Evolutionary conservation across 345 rosid genomes (phyloP), one percentile per base, ranked within the genome.

Genomic region (Populus nigra): DNA sequence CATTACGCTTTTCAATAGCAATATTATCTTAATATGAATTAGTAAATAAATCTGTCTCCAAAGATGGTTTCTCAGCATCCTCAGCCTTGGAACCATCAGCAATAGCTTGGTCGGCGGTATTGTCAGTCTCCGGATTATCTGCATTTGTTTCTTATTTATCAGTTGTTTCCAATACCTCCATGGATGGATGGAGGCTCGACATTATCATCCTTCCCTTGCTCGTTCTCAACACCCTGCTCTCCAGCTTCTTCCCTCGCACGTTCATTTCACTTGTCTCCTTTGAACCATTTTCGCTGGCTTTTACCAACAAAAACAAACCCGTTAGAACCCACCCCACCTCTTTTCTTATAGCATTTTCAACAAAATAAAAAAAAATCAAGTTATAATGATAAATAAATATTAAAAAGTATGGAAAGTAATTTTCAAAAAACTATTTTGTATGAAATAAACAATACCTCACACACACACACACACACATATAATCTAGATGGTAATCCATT

Each of bases 211-310:
- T 82, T 86, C 71, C 35, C 81, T 65, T 78, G 79, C 47, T 79
- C 73, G 8, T 69, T 79, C 31, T 47, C 77, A 49, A 76, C 88
- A 78, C 16, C 50, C 11, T 63, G 22, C 61, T 71, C 76, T 11
- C 65, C 77, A 45, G 47, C 69, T 23, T 70, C 85, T 45, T 65
- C 83, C 38, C 78, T 49, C 4, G 10, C 71, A 31, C 43, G 53
- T 66, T 84, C 87, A 36, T 78, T 84, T 1, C 43, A n/a, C 68
- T 84, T 77, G 38, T 69, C 86, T 22, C 78, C 80, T 38, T 78
- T 70, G 6, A 82, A 10, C 91, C 93, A 78, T 87, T 91, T 36
- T 59, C 87, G 78, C 71, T 68, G 9, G 87, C 90, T 83, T 72
- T 43, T 12, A 73, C 59, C 33, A 62, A 47, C 80, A 79, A 67